Evolutionary conservation across 352 stramenopile genomes (phyloP), one percentile per base, ranked within the genome.

Genomic region (Pythium plurisporium): DNA sequence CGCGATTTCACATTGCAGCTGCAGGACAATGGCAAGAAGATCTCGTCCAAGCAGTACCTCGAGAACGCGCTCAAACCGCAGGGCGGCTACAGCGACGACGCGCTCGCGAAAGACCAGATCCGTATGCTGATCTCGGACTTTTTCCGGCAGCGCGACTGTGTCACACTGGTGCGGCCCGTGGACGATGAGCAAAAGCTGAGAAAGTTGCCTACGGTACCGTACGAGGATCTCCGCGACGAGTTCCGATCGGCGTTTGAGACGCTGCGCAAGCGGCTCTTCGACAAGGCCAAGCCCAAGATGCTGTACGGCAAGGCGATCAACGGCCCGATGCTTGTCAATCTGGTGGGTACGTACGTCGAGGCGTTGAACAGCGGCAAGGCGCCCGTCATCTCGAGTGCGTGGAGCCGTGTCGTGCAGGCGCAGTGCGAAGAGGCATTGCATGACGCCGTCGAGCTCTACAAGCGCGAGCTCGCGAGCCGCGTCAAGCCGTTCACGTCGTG

Each of bases 1-100:
- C 74, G 89, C 9, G 89, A 97, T 61, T 97, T 97, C 50, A 91
- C 85, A 26, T 63, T 97, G 30, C 76, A 91, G 54, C 55, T 96
- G 41, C 72, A 90, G 42, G 83, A 95, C 40, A 85, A 93, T 38
- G 87, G 88, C 25, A 87, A 88, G 62, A 73, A 70, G 10, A 94
- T 96, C 59, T 88, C 84, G 23, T 74, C 84, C 22, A 88, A 83
- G 26, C 80, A 96, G 51, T 97, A 97, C 50, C 67, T 96, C 4
- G 87, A 96, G 59, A 92, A 83, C 46, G 82, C 89, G 26, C 68
- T 97, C 22, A 82, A 95, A 60, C 81, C 87, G 1, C 76, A 86
- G 48, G 76, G 77, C 36, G 79, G 76, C 11, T 84, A 87, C 65
- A 88, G 65, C 70, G 69, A 2, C 76, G 83, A 3, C 77, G 82